phyloP scores from a whole-genome alignment of 2,329 filamentous ascomycete species.

The Zopfia rhizophila region DNA sequence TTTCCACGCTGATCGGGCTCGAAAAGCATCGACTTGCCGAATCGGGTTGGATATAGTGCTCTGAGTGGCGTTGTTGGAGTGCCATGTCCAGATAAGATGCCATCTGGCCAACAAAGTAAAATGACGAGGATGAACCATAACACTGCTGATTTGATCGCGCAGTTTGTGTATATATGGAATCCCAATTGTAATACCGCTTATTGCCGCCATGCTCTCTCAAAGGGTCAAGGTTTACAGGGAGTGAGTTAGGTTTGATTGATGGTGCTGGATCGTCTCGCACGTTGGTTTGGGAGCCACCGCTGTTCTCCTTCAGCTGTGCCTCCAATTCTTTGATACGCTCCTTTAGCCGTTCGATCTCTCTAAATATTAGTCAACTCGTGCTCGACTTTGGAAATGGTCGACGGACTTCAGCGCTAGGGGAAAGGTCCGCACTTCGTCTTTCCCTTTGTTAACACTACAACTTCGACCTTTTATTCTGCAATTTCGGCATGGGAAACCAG shows the following conservation, averaged over 20 bases:
- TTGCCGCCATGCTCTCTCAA: conserved; percentile 25
- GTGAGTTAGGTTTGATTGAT: conserved; percentile 5
- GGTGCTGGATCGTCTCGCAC: conserved; percentile 1
- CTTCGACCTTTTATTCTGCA: conserved; percentile 49
- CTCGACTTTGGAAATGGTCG: conserved; percentile 6
- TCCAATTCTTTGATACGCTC: conserved; percentile 47
- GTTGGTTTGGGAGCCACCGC: conserved; percentile 13
- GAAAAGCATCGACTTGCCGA: conserved; percentile 26
- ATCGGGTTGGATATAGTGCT: conserved; percentile 27
- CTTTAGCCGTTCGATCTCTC: conserved; percentile 53
- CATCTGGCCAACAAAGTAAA: conserved; percentile 59
- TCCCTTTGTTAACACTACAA: conserved; percentile 47
- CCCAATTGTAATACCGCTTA: conserved; percentile 47
- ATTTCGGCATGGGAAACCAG: conserved; percentile 53
- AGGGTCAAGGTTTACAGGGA: conserved; percentile 26
- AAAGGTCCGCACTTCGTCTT: conserved; percentile 30
- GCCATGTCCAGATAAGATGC: conserved; percentile 48
- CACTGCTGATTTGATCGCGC: conserved; percentile 52
- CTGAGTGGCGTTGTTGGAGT: conserved; percentile 46
- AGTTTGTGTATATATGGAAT: conserved; percentile 52
- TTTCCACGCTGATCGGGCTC: conserved; percentile 19
- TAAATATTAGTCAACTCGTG: conserved; percentile 33
- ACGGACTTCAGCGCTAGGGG: conserved; percentile 39
- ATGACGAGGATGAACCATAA: conserved; percentile 58
- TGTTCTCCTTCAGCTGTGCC: conserved; percentile 40